phyloP scores from a whole-genome alignment of 2,329 filamentous ascomycete species.

The Trichoderma sp. region DNA sequence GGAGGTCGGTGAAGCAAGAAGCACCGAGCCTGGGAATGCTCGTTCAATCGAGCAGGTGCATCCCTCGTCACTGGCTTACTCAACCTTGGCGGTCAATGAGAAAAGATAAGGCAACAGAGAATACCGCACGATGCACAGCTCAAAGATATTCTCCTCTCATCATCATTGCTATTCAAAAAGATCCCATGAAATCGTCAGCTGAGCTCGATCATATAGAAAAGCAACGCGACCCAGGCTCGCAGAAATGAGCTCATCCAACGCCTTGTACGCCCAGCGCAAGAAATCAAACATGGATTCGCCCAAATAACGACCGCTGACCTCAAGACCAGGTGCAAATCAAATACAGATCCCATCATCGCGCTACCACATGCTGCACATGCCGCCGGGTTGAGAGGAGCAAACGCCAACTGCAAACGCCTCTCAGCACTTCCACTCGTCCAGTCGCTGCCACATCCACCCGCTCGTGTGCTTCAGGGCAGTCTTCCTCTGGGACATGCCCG shows the following conservation, averaged over 20 bases:
- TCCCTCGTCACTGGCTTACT: neutral
- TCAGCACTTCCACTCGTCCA: conserved; percentile 30
- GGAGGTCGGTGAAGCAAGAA: no score
- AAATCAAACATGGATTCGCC: neutral
- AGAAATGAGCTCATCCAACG: neutral
- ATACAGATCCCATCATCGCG: neutral
- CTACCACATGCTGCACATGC: no score
- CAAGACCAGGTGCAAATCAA: neutral
- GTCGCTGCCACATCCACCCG: conserved; percentile 34
- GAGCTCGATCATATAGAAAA: neutral
- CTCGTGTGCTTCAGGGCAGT: conserved; percentile 35
- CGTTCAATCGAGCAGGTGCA: no score
- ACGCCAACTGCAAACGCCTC: neutral
- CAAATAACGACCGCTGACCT: neutral
- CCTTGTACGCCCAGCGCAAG: neutral
- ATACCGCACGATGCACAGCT: neutral
- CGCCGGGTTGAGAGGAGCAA: neutral
- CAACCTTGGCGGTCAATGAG: neutral
- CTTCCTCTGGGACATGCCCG: conserved; percentile 34
- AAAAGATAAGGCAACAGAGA: neutral
- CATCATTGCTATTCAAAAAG: neutral
- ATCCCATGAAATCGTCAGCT: no score
- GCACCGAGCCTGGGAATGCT: no score
- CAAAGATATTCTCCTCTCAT: neutral
- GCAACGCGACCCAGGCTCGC: neutral